Evolutionary conservation across 1,284 basidiomycete species (phyloP).

Genomic region (Termitomyces sp.): DNA sequence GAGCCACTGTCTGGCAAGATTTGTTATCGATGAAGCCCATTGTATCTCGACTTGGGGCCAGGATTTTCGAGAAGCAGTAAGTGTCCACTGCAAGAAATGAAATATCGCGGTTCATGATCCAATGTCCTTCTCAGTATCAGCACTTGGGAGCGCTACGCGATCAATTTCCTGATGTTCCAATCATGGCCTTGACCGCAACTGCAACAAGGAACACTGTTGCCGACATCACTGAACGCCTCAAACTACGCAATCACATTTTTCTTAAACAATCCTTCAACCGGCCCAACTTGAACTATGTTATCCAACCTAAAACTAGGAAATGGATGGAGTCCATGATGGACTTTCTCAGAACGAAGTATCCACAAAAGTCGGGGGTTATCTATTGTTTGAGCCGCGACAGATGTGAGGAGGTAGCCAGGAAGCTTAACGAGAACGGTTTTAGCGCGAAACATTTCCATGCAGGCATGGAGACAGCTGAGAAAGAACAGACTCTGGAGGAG

Average conservation of each 20-base stretch:
- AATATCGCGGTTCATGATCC: neutral
- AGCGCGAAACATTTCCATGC: conserved; percentile 87
- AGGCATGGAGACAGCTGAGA: conserved; percentile 62
- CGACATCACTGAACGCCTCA: conserved; percentile 75
- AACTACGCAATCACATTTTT: conserved; percentile 52
- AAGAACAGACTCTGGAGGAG: conserved; percentile 57
- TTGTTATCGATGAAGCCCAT: conserved; percentile 96
- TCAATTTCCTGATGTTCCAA: conserved; percentile 75
- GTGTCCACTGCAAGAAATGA: conserved; percentile 28
- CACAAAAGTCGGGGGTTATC: conserved; percentile 75
- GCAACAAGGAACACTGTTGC: conserved; percentile 74
- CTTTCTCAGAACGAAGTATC: conserved; percentile 64
- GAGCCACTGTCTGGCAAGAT: conserved; percentile 67
- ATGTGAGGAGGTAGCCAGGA: conserved; percentile 77
- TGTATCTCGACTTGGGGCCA: conserved; percentile 87
- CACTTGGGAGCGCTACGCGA: conserved; percentile 64
- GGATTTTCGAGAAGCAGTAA: conserved; percentile 73
- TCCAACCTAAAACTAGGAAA: conserved; percentile 60
- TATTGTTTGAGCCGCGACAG: conserved; percentile 73
- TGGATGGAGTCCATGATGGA: conserved; percentile 63
- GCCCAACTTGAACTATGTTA: conserved; percentile 81
- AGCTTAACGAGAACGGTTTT: conserved; percentile 43
- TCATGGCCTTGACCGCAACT: conserved; percentile 96
- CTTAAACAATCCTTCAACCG: conserved; percentile 91
- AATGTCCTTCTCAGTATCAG: conserved; percentile 48